Base-by-base conservation (phyloP, 306 rosid genomes). In the Canavalia gladiata region DNA sequence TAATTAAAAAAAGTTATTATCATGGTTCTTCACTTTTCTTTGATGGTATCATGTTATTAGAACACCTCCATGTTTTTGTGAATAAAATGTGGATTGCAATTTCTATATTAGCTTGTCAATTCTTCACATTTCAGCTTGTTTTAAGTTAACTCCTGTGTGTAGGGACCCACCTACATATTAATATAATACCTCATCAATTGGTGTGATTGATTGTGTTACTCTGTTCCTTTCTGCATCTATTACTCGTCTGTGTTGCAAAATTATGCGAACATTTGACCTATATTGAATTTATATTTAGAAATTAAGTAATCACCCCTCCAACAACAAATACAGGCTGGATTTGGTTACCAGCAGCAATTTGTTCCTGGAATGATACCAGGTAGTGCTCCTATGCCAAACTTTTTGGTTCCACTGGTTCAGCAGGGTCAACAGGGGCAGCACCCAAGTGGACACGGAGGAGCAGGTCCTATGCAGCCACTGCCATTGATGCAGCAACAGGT, bases 301-400 rank as follows among this genome's bases (percentile, higher is more conserved):
- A 18, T 18, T 18, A 12, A 42, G 46, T 72, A 37, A 80, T 59
- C 29, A 12, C 39, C 25, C 18, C 7, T 59, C 8, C 31, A 41
- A 18, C 10, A 11, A 4, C 5, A 12, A 28, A 35, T 76, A n/a
- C 74, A 90, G 93, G 84, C 88, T 76, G 88, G 87, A 68, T 87
- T 87, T 77, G 90, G 90, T 82, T 87, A 88, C 75, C 91, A 84
- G 80, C 90, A 85, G 81, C 93, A 86, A 74, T 87, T 84, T 74
- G 85, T 84, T 70, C 85, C 87, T 5, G 91, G 87, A 45, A 84
- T 88, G 85, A 80, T 88, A 79, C 87, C 91, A 60, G 87, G 86
- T 66, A 82, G 86, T 18, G 86, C 84, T 67, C 87, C 86, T 29
- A 29, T 85, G 86, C 88, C 87, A 42, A 77, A 74, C 68, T 87